Conservation (phyloP, 1,139 yeast genomes). For the Candida glucosophila region DNA sequence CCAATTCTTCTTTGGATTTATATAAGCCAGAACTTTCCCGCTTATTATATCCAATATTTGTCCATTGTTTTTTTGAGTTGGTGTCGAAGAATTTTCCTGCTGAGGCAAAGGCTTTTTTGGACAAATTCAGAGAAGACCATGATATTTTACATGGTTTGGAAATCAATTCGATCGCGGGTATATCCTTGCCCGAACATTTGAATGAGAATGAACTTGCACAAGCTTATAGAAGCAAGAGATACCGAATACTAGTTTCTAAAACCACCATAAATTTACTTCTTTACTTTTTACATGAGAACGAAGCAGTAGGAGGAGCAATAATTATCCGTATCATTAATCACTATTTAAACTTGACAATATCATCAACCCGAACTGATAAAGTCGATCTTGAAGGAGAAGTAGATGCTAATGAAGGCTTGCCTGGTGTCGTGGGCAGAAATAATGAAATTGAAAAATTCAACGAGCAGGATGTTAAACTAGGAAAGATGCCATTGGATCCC, state of each 20-base stretch:
- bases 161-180: constrained; percentile 59
- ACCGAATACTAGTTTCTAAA: constrained; percentile 67
- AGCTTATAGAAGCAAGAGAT: constrained; percentile 65
- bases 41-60: constrained; percentile 80
- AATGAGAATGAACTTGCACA: constrained; percentile 76
- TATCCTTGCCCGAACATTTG: constrained; percentile 73
- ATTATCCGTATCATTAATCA: constrained; percentile 81
- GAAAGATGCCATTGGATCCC: constrained; percentile 77
- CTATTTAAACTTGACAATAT: constrained; percentile 63
- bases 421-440: constrained; percentile 39
- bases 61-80: constrained; percentile 78
- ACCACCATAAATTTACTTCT: constrained; percentile 79
- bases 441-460: constrained; percentile 52
- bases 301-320: constrained; percentile 85
- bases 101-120: constrained; percentile 69
- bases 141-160: constrained; percentile 72
- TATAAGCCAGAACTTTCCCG: constrained; percentile 84
- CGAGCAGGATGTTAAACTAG: constrained; percentile 68
- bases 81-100: constrained; percentile 51
- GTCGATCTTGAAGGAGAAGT: constrained; percentile 39
- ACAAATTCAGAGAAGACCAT: constrained; percentile 68
- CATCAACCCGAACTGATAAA: constrained; percentile 39
- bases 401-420: constrained; percentile 57
- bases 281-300: constrained; percentile 86
- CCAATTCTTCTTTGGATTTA: constrained; percentile 82